Percentiles rank a stretch among this genome's conserved stretches.
Evolutionary conservation across 1,284 basidiomycete species (phyloP).

Genomic region (Ceratobasidium sp.): DNA sequence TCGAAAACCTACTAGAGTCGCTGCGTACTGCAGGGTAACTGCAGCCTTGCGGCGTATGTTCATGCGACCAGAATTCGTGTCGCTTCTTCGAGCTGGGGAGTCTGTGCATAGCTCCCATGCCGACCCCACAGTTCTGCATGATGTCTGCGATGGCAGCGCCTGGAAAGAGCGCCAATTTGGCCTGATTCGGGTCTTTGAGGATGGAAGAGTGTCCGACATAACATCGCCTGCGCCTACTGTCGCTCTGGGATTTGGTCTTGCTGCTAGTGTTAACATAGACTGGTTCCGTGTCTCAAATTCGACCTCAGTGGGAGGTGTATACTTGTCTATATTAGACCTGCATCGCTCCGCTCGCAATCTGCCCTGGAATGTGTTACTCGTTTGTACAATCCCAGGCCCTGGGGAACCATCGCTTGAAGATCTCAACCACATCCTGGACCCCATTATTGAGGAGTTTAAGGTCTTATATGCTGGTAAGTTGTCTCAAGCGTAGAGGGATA

Average conservation of each 20-base stretch:
- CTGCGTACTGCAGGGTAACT: too few relatives aligned
- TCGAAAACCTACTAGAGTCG: too few relatives aligned
- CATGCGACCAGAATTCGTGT: too few relatives aligned
- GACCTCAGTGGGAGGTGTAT: background rate
- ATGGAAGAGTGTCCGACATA: background rate
- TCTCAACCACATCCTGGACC: background rate
- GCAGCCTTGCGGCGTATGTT: too few relatives aligned
- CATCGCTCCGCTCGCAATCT: background rate
- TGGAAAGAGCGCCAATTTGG: background rate
- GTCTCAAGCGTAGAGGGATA: background rate
- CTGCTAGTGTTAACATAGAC: constrained; percentile 4
- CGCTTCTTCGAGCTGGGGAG: too few relatives aligned
- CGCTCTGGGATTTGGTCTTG: background rate
- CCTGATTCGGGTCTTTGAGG: background rate
- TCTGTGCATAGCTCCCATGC: too few relatives aligned
- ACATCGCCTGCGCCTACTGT: background rate
- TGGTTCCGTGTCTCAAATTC: background rate
- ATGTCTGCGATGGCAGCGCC: background rate
- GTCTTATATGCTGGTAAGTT: background rate
- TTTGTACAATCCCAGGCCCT: background rate
- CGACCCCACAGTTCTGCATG: background rate
- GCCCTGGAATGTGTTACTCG: constrained; percentile 1
- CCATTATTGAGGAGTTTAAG: background rate
- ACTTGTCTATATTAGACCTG: background rate
- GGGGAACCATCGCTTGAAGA: constrained; percentile 4